Evolutionary conservation across 129 eudicot genomes (phyloP).

Genomic region (Artemisia tridentata): DNA sequence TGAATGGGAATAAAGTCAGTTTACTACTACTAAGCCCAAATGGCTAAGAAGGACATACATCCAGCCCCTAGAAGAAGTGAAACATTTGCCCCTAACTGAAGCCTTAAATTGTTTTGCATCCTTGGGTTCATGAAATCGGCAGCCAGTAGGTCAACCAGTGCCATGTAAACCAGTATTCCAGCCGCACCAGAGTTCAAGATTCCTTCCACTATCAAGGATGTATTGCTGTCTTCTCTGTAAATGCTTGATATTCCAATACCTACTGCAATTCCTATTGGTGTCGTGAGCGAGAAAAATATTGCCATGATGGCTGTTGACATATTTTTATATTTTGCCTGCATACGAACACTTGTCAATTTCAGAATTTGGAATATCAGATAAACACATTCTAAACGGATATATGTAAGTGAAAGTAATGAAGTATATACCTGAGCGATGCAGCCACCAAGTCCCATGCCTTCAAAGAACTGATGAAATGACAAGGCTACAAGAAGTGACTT

Average conservation of each 20-base stretch:
- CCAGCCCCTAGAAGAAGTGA: constrained; percentile 66
- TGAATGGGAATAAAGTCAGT: not conserved
- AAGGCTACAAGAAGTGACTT: constrained; percentile 67
- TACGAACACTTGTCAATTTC: not conserved
- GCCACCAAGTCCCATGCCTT: constrained; percentile 87
- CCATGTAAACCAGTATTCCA: constrained; percentile 76
- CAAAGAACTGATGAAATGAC: constrained; percentile 82
- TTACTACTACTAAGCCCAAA: constrained; percentile 46
- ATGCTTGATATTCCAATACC: constrained; percentile 62
- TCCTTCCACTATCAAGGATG: constrained; percentile 60
- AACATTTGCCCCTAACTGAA: constrained; percentile 59
- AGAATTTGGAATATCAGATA: not conserved
- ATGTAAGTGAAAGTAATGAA: not conserved
- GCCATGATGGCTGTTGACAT: constrained; percentile 54
- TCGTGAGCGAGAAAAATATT: constrained; percentile 62
- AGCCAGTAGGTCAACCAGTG: constrained; percentile 75
- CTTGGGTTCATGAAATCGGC: constrained; percentile 79
- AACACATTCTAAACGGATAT: not conserved
- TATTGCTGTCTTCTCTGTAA: constrained; percentile 53
- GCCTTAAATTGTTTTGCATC: constrained; percentile 62
- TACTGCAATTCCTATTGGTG: constrained; percentile 65
- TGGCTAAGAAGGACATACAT: constrained; percentile 73
- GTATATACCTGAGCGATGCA: constrained; percentile 70
- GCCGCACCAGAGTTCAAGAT: constrained; percentile 61
- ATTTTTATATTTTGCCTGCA: constrained; percentile 61